These are phyloP conservation scores for Pythium inflatum DNA, from an alignment of 352 stramenopile species.

Conservation along the genomic window DNA sequence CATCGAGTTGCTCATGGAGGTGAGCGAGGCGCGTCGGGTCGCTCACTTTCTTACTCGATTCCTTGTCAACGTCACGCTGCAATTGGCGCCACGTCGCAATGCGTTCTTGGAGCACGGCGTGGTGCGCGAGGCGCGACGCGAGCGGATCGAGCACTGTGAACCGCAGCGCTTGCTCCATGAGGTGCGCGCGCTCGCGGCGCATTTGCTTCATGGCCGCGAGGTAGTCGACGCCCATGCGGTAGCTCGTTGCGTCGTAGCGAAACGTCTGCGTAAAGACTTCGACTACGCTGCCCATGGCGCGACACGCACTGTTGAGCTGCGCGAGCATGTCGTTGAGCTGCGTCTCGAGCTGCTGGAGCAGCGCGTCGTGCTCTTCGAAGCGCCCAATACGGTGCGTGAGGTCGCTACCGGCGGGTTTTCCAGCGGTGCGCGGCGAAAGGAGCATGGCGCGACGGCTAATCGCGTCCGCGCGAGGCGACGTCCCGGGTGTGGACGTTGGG, in stretches of 20 bases:
- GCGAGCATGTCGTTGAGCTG: slow-evolving; percentile 57
- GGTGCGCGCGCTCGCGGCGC: slow-evolving; percentile 55
- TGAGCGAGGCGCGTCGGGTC: slow-evolving; percentile 36
- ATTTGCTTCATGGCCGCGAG: slow-evolving; percentile 57
- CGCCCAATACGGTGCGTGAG: slow-evolving; percentile 42
- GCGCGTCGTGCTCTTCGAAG: slow-evolving; percentile 59
- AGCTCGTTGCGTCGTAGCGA: slow-evolving; percentile 40
- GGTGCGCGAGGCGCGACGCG: slow-evolving; percentile 50
- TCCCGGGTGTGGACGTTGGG: neutral
- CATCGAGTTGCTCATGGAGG: slow-evolving; percentile 47
- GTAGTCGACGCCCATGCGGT: slow-evolving; percentile 49
- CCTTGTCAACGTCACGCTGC: slow-evolving; percentile 39
- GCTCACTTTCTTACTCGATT: slow-evolving; percentile 41
- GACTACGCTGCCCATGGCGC: slow-evolving; percentile 52
- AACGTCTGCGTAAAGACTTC: slow-evolving; percentile 64
- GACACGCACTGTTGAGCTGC: slow-evolving; percentile 55
- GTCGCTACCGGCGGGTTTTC: slow-evolving; percentile 16
- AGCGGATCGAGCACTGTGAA: slow-evolving; percentile 80
- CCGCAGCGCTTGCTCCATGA: slow-evolving; percentile 77
- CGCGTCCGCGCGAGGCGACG: neutral
- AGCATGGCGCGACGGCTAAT: neutral
- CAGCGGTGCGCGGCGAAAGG: slow-evolving; percentile 12
- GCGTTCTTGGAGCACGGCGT: slow-evolving; percentile 47
- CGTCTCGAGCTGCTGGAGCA: slow-evolving; percentile 50
- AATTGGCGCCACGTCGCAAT: slow-evolving; percentile 43